Evolutionary conservation across 768 basidiomycete species (phyloP).

Genomic region (Hysterangium stoloniferum): DNA sequence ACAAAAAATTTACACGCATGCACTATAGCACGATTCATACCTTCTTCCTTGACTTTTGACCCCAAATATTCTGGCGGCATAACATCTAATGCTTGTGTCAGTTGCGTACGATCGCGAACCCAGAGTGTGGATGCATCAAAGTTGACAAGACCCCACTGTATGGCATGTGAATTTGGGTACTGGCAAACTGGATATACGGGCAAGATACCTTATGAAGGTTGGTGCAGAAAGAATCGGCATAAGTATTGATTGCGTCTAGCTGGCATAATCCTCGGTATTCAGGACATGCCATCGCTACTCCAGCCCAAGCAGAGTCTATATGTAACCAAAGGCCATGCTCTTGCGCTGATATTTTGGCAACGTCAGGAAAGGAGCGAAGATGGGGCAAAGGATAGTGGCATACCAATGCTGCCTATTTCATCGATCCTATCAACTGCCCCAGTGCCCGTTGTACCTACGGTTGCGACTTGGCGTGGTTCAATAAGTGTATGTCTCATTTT

Average conservation of each 20-base stretch:
- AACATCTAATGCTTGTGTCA: slow-evolving; percentile 78
- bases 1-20: not conserved
- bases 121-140: slow-evolving; percentile 78
- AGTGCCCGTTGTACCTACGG: slow-evolving; percentile 87
- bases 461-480: slow-evolving; percentile 51
- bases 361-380: not conserved
- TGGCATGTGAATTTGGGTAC: not conserved
- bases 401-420: slow-evolving; percentile 69
- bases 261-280: slow-evolving; percentile 58
- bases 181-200: not conserved
- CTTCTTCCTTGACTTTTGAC: slow-evolving; percentile 71
- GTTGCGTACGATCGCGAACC: slow-evolving; percentile 63
- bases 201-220: slow-evolving; percentile 80
- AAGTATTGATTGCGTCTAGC: slow-evolving; percentile 65
- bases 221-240: slow-evolving; percentile 74
- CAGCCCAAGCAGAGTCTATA: slow-evolving; percentile 90
- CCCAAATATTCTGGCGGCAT: slow-evolving; percentile 82
- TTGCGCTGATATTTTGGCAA: slow-evolving; percentile 36
- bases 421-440: slow-evolving; percentile 76
- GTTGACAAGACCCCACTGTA: slow-evolving; percentile 81
- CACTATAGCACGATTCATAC: slow-evolving; percentile 29
- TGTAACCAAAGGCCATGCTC: slow-evolving; percentile 70
- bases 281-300: slow-evolving; percentile 71
- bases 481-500: slow-evolving; percentile 23
- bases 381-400: slow-evolving; percentile 24